phyloP scores from a whole-genome alignment of 768 basidiomycete species.

The Russula earlei region DNA sequence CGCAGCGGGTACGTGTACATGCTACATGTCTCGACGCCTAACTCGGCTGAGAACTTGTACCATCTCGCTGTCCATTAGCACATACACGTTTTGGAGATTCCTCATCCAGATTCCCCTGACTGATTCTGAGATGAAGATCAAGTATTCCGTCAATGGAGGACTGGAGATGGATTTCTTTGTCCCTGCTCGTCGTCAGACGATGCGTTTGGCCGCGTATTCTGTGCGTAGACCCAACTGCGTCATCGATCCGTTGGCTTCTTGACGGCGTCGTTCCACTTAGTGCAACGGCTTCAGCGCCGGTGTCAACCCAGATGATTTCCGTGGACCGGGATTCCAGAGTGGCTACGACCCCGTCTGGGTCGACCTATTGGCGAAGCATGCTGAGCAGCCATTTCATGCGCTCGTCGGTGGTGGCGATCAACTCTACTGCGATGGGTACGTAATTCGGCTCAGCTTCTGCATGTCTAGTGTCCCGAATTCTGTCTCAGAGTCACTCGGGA shows the following conservation, averaged over 20 bases:
- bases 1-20: conserved; percentile 34
- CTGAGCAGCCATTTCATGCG: conserved; percentile 74
- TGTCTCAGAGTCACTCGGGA: conserved; percentile 62
- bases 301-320: conserved; percentile 81
- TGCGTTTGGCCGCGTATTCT: conserved; percentile 87
- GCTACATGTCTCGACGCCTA: not conserved
- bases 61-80: conserved; percentile 35
- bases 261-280: conserved; percentile 28
- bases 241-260: not conserved
- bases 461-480: not conserved
- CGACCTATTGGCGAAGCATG: conserved; percentile 81
- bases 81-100: conserved; percentile 93
- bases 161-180: conserved; percentile 73
- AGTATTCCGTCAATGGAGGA: conserved; percentile 77
- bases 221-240: conserved; percentile 32
- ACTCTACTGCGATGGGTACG: conserved; percentile 75
- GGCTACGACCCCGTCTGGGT: conserved; percentile 92
- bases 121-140: conserved; percentile 60
- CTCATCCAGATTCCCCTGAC: conserved; percentile 71
- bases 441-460: not conserved
- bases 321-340: conserved; percentile 65
- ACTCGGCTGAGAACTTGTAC: not conserved
- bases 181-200: conserved; percentile 70
- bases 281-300: conserved; percentile 88
- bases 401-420: conserved; percentile 93